Evolutionary conservation across 2,329 filamentous ascomycete genomes (phyloP), one percentile per base, ranked within the genome.

Genomic region (Truncatella angustata): DNA sequence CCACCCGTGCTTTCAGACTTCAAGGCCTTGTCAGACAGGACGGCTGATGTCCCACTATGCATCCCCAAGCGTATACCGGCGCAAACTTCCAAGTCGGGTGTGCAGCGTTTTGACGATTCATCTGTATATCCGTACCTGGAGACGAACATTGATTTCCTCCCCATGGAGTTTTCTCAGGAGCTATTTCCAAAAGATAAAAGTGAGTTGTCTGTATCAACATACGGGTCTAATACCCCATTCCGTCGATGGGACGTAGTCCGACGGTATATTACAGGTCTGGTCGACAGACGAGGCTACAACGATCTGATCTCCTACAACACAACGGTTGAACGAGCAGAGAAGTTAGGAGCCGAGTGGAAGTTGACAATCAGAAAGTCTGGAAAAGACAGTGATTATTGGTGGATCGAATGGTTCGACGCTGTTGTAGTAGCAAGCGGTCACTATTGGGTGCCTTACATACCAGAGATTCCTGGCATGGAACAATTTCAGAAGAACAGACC

Each of bases 341-440:
- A 32, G 28, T 2, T 32, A 9, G 28, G 28, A 47, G 28, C 7
- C 7, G 28, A 32, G 28, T 32, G 28, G 28, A 32, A 32, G 14
- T 7, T 14, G 14, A 32, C 2, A 14, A 7, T 32, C 7, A 32
- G 28, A 32, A 32, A 14, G 28, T 9, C 28, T 14, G 28, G 28
- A 14, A 14, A 32, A 32, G 7, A 2, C 7, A 32, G 7, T 14
- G 28, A 32, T 14, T 32, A 2, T 32, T 80, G 84, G 82, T 86
- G 83, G 83, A 68, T 67, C 0, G 84, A 87, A 60, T 69, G 68
- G 21, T 86, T 86, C 52, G 83, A 86, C 58, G 82, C 80, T 0
- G 73, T 86, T 0, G 70, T 85, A 1, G 76, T 86, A 3, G 83
- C 81, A 1, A 82, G 73, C 26, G 83, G 83, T 0, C 82, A 85